Conservation (phyloP, 257 asterid species). For the Solanum pennellii region DNA sequence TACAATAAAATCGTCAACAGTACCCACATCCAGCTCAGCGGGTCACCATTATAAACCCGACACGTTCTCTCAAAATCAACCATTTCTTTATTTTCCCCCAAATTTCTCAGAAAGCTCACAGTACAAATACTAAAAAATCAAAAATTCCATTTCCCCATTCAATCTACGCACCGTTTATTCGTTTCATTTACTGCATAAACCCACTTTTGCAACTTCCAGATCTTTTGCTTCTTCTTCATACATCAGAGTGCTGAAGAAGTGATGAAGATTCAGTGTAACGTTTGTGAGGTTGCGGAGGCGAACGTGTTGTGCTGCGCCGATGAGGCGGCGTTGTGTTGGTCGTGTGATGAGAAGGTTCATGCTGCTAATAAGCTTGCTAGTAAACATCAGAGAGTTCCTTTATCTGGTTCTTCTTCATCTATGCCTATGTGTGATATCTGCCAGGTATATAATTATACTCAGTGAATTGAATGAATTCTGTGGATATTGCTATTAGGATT, state of each 20-base stretch:
- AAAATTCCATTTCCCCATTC: neutral
- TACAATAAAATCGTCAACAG: neutral
- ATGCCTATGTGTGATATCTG: conserved; percentile 88
- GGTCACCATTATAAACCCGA: conserved; percentile 13
- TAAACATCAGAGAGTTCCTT: conserved; percentile 70
- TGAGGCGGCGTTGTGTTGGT: conserved; percentile 72
- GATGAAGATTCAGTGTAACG: conserved; percentile 94
- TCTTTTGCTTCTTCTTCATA: neutral
- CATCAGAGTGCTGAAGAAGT: neutral
- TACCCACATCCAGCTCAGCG: conserved; percentile 9
- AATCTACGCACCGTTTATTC: neutral
- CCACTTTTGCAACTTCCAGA: neutral
- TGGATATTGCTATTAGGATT: neutral
- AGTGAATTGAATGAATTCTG: neutral
- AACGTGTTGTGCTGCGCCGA: conserved; percentile 78
- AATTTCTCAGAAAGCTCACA: neutral
- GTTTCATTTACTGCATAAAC: neutral
- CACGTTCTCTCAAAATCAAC: conserved; percentile 7
- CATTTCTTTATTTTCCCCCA: neutral
- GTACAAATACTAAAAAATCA: neutral
- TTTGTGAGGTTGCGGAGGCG: conserved; percentile 74
- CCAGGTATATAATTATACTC: conserved; percentile 32
- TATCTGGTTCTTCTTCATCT: conserved; percentile 39
- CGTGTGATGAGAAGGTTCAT: conserved; percentile 66
- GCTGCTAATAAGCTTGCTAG: conserved; percentile 70